A percentile compares a stretch with the other conserved stretches of the same genome.
Conservation (phyloP, 805 yeast species). For the Diddensiella santjacobensis region DNA sequence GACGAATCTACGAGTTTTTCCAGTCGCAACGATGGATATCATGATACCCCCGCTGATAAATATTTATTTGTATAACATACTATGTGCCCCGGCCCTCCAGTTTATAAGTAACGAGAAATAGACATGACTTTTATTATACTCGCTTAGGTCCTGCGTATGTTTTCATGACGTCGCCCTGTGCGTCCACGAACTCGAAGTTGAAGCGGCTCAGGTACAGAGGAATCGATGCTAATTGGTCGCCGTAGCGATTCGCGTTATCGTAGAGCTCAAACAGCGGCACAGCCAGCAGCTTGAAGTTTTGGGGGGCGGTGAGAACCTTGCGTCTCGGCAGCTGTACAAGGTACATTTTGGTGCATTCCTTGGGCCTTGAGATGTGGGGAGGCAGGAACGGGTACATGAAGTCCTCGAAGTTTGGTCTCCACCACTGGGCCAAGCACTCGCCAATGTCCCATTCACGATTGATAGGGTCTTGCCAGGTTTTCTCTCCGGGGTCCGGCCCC, state of each 20-base stretch:
- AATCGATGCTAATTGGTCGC: slow-evolving; percentile 33
- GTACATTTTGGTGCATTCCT: slow-evolving; percentile 34
- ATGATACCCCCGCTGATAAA: slow-evolving; percentile 9
- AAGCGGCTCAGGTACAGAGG: slow-evolving; percentile 37
- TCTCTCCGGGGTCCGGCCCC: slow-evolving; percentile 20
- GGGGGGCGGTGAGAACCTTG: slow-evolving; percentile 29
- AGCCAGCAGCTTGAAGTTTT: slow-evolving; percentile 31
- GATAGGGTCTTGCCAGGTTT: slow-evolving; percentile 17
- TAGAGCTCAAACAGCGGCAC: slow-evolving; percentile 34
- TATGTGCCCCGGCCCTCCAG: neutral
- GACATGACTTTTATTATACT: neutral
- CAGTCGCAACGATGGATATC: slow-evolving; percentile 85
- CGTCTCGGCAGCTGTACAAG: slow-evolving; percentile 29
- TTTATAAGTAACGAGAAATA: too few species aligned
- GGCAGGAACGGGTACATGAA: slow-evolving; percentile 35
- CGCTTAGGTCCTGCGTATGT: neutral
- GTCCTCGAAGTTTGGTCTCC: slow-evolving; percentile 34
- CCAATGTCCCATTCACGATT: slow-evolving; percentile 30
- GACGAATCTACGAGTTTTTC: slow-evolving; percentile 87
- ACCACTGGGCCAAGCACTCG: slow-evolving; percentile 35
- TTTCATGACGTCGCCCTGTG: neutral
- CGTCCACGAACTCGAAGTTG: slow-evolving; percentile 27
- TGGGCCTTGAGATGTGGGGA: slow-evolving; percentile 34
- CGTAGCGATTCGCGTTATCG: slow-evolving; percentile 31
- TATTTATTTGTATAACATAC: slow-evolving; percentile 4